These are phyloP conservation scores for Leccinum arenicola DNA, from an alignment of 768 basidiomycete species.

Conservation along the genomic window DNA sequence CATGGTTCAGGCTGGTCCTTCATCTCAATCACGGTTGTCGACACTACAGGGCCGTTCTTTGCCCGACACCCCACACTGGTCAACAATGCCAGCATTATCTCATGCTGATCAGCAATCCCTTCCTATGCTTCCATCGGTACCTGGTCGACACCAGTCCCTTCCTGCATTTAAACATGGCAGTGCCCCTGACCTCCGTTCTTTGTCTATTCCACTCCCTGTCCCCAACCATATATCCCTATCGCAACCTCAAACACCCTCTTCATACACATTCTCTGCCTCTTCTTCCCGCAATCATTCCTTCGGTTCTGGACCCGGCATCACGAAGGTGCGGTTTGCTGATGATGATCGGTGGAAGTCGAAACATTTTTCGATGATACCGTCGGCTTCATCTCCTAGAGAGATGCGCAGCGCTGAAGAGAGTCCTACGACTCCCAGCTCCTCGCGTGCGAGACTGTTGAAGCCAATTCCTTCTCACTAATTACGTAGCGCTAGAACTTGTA, in stretches of 20 bases:
- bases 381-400: constrained; percentile 12
- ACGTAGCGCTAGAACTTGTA: constrained; percentile 19
- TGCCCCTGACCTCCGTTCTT: neutral
- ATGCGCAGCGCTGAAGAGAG: neutral
- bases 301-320: neutral
- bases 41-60: constrained; percentile 3
- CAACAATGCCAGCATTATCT: constrained; percentile 4
- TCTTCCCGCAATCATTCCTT: neutral
- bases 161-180: constrained; percentile 18
- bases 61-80: constrained; percentile 1
- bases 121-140: neutral
- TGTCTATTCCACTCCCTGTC: constrained; percentile 2
- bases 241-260: constrained; percentile 10
- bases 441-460: constrained; percentile 16
- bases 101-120: neutral
- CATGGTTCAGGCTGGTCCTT: constrained; percentile 2
- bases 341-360: constrained; percentile 1
- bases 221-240: neutral
- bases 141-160: constrained; percentile 23
- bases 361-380: constrained; percentile 21
- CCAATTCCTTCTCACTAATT: constrained; percentile 13
- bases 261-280: constrained; percentile 1
- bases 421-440: constrained; percentile 1
- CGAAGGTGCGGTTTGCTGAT: neutral
- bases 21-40: constrained; percentile 1